Conservation (phyloP, 441 rosid genomes). For the Raphanus hybrid region DNA sequence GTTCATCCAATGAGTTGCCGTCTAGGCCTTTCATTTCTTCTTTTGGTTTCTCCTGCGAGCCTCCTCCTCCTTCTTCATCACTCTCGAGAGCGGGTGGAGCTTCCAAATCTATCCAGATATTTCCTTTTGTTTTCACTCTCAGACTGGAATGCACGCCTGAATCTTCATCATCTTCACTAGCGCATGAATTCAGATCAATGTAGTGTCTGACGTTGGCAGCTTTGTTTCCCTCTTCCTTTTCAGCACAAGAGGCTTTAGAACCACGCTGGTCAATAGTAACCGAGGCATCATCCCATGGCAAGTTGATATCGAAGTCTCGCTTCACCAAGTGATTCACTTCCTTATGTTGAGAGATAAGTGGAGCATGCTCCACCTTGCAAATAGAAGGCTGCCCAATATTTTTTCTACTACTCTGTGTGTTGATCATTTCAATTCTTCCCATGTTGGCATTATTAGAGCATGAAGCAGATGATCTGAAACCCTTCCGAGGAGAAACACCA, state of each 20-base stretch:
- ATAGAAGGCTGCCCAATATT: slow-evolving; percentile 53
- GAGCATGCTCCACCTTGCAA: slow-evolving; percentile 54
- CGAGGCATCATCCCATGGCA: slow-evolving; percentile 66
- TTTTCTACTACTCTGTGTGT: slow-evolving; percentile 48
- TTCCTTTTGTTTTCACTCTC: slow-evolving; percentile 43
- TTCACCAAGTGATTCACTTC: slow-evolving; percentile 29
- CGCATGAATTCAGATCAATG: slow-evolving; percentile 78
- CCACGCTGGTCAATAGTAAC: slow-evolving; percentile 49
- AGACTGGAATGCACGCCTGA: slow-evolving; percentile 45
- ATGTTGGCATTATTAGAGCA: slow-evolving; percentile 22
- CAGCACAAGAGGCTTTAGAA: slow-evolving; percentile 39
- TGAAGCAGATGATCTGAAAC: slow-evolving; percentile 48
- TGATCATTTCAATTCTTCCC: slow-evolving; percentile 31
- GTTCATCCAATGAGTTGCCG: slow-evolving; percentile 47
- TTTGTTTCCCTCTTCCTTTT: slow-evolving; percentile 47
- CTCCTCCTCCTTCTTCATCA: slow-evolving; percentile 53
- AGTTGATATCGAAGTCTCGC: slow-evolving; percentile 49
- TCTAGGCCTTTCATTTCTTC: slow-evolving; percentile 34
- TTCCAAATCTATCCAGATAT: slow-evolving; percentile 78
- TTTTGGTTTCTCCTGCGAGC: slow-evolving; percentile 25
- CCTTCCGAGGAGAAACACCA: slow-evolving; percentile 45
- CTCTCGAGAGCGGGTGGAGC: slow-evolving; percentile 64
- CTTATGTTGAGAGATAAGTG: slow-evolving; percentile 46
- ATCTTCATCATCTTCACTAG: slow-evolving; percentile 69
- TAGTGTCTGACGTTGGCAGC: slow-evolving; percentile 50